Base-by-base conservation (phyloP, 257 asterid species). In the Ajuga chamaepitys region DNA sequence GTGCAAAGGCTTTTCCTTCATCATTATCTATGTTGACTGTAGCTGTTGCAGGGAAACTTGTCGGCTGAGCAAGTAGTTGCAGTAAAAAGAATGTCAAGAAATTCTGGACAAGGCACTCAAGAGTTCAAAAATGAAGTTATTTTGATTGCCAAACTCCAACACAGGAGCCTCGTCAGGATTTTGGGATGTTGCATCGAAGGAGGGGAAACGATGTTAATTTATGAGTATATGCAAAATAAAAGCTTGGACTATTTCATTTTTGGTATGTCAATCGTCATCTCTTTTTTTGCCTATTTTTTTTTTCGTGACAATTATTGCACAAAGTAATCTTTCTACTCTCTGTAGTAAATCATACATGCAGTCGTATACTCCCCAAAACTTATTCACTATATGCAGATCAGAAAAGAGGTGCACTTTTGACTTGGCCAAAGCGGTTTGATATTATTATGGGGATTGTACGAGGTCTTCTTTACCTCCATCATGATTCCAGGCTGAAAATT, bases 391-490 rank as follows among this genome's bases (percentile, higher is more conserved):
- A 6, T 54, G 58, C 70, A 71, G 76, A 71, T 55, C 16, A 44
- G 22, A 12, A 11, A 0, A 63, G 53, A 44, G 44, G 66, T 18
- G 54, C 44, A 12, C 26, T 42, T 12, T 47, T 71, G 71, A 45
- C 8, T 4, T 71, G 76, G 71, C 66, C 47, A 8, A 32, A 24
- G 53, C 52, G 76, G 2, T 55, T 63, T 6, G 37, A 71, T 63
- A 71, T 71, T 3, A 71, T 63, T 5, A 54, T 71, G 76, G 76
- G 66, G 26, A 63, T 71, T 16, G 66, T 71, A 5, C 11, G 66
- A 22, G 76, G 76, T 0, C 76, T 71, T 45, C 76, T 63, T 8
- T 71, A 71, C 66, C 71, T 71, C 46, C 76, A 71, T 21, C 76
- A 71, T 16, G 76, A 71, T 71, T 71, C 76, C 8, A 54, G 70